Conservation (phyloP, 179 eudicot genomes). For the Pouteria campechiana region DNA sequence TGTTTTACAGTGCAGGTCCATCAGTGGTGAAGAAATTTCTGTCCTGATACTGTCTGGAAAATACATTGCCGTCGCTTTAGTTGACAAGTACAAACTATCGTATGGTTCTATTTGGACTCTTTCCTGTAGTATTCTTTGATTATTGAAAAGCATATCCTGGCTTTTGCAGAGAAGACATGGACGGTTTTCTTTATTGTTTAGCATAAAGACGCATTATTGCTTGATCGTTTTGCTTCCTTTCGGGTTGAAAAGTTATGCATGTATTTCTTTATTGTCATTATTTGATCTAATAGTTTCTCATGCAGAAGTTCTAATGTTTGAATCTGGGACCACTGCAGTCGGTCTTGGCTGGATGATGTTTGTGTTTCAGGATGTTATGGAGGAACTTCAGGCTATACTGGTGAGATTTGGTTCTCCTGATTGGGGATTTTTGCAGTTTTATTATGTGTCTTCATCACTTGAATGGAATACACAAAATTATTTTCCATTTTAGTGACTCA, state of each 20-base stretch:
- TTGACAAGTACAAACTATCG: conserved; percentile 77
- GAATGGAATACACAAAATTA: too few relatives aligned
- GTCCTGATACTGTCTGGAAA: conserved; percentile 75
- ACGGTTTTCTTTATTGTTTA: too few relatives aligned
- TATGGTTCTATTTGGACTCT: conserved; percentile 6
- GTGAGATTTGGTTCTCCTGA: conserved; percentile 20
- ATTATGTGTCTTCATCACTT: too few relatives aligned
- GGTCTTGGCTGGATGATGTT: conserved; percentile 52
- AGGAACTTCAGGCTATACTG: conserved; percentile 57
- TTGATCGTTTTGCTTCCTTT: background rate
- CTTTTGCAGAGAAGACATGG: too few relatives aligned
- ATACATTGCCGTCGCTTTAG: conserved; percentile 72
- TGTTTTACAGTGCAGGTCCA: conserved; percentile 82
- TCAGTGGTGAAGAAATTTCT: conserved; percentile 57
- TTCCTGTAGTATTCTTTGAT: background rate
- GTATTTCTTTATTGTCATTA: background rate
- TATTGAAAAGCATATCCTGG: too few relatives aligned
- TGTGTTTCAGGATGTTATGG: conserved; percentile 37
- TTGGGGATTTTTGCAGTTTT: too few relatives aligned
- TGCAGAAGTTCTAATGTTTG: too few relatives aligned
- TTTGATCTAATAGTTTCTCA: too few relatives aligned
- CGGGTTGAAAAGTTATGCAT: background rate
- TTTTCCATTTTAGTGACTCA: too few relatives aligned
- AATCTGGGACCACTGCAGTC: too few relatives aligned
- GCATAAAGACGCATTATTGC: too few relatives aligned